phyloP scores from a whole-genome alignment of 192 early-diverging fungal genomes.

The Backusella psychrophila region DNA sequence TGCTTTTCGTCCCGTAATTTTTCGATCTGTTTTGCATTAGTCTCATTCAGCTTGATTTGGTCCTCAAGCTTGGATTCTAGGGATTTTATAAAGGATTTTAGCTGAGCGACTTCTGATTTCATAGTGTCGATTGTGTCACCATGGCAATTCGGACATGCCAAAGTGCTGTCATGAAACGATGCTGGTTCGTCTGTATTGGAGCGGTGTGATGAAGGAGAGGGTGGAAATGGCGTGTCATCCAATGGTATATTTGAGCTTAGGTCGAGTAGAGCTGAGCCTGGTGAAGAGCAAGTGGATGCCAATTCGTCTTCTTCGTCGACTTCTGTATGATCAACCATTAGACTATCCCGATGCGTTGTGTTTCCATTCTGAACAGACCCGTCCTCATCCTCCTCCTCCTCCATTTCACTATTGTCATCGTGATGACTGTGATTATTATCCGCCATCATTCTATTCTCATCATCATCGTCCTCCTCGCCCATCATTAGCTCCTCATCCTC shows the following conservation, averaged over 20 bases:
- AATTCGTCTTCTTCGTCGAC: conserved; percentile 33
- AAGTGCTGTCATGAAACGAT: background rate
- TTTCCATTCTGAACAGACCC: background rate
- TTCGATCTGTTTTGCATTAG: background rate
- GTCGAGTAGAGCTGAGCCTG: conserved; percentile 8
- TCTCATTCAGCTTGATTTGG: conserved; percentile 5
- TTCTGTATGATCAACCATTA: conserved; percentile 1
- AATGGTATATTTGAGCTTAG: background rate
- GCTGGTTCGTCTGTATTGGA: background rate
- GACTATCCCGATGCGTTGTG: background rate
- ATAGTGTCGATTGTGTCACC: background rate
- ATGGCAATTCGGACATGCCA: background rate
- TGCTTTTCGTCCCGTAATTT: background rate
- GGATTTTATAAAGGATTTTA: background rate
- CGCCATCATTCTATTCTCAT: background rate
- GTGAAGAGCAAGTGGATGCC: conserved; percentile 23
- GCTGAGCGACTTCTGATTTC: background rate
- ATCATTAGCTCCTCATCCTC: background rate
- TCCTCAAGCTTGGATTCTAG: conserved; percentile 12
- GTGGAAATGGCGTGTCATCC: background rate
- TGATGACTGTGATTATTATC: conserved; percentile 2
- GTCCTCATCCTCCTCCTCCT: background rate
- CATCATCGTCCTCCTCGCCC: background rate
- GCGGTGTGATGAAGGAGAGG: background rate
- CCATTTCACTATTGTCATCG: conserved; percentile 8